These are phyloP conservation scores for Eucalyptus virginea DNA, from an alignment of 345 rosid genomes.

Conservation along the genomic window DNA sequence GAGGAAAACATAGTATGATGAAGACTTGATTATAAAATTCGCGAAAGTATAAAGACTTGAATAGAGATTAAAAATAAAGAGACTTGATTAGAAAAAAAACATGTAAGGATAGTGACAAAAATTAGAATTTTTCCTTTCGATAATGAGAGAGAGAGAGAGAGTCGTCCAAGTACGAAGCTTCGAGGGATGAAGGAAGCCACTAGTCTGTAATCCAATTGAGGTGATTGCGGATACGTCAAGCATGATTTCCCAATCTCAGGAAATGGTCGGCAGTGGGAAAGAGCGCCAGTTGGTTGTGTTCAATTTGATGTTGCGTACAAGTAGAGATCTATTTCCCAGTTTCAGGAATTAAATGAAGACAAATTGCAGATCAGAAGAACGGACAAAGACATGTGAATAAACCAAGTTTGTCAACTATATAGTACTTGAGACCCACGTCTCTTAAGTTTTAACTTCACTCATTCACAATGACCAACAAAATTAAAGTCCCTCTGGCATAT, in stretches of 20 bases:
- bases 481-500: background rate
- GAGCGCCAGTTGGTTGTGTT: background rate
- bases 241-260: background rate
- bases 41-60: background rate
- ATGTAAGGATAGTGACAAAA: background rate
- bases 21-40: background rate
- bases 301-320: background rate
- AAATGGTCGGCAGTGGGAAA: background rate
- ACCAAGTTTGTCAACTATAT: background rate
- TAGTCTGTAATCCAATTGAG: background rate
- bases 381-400: background rate
- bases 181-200: background rate
- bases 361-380: background rate
- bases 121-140: background rate
- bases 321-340: background rate
- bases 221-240: background rate
- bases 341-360: background rate
- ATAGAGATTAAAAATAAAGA: background rate
- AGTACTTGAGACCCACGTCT: background rate
- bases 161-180: background rate
- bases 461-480: background rate
- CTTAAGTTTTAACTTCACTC: background rate
- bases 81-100: background rate
- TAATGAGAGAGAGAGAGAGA: background rate
- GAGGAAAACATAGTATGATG: accelerated